These are phyloP conservation scores for Hygrophoropsis aurantiaca DNA, from an alignment of 768 basidiomycete species.

Conservation along the genomic window DNA sequence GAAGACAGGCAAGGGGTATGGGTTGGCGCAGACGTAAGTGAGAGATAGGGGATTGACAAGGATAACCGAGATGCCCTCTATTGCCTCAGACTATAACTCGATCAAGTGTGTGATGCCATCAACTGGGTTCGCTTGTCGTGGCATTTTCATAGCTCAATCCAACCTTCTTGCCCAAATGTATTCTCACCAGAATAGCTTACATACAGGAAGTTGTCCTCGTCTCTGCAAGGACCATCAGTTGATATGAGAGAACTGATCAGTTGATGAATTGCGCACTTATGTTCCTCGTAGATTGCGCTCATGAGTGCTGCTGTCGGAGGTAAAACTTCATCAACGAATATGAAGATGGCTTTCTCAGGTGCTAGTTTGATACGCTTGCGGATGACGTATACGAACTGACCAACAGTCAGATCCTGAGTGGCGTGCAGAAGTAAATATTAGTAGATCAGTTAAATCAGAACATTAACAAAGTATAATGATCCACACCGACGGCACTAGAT, in stretches of 20 bases:
- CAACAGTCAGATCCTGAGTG: slow-evolving; percentile 87
- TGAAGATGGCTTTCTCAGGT: slow-evolving; percentile 99
- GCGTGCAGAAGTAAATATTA: slow-evolving; percentile 1
- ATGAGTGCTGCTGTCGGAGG: slow-evolving; percentile 98
- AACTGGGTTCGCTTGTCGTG: slow-evolving; percentile 18
- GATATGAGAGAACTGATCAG: slow-evolving; percentile 1
- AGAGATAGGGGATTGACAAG: slow-evolving; percentile 9
- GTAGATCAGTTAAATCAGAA: slow-evolving; percentile 26
- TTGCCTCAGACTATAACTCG: slow-evolving; percentile 28
- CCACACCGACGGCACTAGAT: slow-evolving; percentile 93
- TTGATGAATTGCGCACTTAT: slow-evolving; percentile 70
- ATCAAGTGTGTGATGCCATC: too few species aligned
- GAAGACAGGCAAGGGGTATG: slow-evolving; percentile 23
- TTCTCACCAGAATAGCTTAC: slow-evolving; percentile 99
- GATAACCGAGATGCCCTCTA: slow-evolving; percentile 18
- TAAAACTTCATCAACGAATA: slow-evolving; percentile 98
- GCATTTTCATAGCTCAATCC: slow-evolving; percentile 31
- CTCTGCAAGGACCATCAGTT: slow-evolving; percentile 53
- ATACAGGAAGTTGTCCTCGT: slow-evolving; percentile 98
- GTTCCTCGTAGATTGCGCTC: slow-evolving; percentile 99
- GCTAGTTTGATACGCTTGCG: slow-evolving; percentile 99
- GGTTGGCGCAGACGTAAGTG: slow-evolving; percentile 5
- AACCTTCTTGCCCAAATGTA: slow-evolving; percentile 67
- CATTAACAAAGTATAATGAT: not conserved
- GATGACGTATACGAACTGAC: slow-evolving; percentile 99